Percentiles rank a stretch among this genome's conserved stretches.
These are phyloP conservation scores for Fusarium redolens DNA, from an alignment of 2,329 filamentous ascomycete species.

Conservation along the genomic window DNA sequence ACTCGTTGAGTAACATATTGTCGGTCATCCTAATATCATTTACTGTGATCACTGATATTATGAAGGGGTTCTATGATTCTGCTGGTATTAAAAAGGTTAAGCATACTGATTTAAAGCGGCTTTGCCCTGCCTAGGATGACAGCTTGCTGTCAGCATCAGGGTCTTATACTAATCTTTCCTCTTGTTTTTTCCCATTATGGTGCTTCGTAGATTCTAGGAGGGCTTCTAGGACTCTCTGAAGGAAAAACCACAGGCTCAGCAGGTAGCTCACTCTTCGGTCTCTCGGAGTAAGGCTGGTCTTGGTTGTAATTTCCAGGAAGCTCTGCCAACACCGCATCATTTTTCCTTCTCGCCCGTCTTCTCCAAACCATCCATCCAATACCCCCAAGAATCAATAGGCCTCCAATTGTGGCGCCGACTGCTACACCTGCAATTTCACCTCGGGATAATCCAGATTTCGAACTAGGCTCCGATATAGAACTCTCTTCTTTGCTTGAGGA, in stretches of 20 bases:
- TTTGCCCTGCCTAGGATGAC: no score
- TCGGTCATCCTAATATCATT: neutral
- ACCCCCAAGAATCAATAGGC: neutral
- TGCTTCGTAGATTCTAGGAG: neutral
- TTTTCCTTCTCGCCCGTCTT: neutral
- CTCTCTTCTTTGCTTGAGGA: neutral
- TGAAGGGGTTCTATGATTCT: neutral
- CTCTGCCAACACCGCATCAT: neutral
- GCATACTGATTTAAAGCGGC: no score
- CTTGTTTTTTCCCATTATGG: neutral
- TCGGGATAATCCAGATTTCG: neutral
- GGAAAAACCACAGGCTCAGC: neutral
- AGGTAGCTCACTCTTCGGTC: neutral
- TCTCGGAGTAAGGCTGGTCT: neutral
- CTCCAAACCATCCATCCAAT: neutral
- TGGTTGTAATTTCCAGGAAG: neutral
- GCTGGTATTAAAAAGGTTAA: no score
- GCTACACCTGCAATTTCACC: neutral
- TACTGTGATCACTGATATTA: no score
- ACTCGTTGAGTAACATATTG: no score
- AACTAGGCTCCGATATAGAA: neutral
- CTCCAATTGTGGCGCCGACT: neutral
- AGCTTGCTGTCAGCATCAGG: no score
- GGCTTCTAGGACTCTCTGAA: neutral
- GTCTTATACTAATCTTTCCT: neutral